These are phyloP conservation scores for Teunomyces stri DNA, from an alignment of 805 yeast species.

Conservation along the genomic window DNA sequence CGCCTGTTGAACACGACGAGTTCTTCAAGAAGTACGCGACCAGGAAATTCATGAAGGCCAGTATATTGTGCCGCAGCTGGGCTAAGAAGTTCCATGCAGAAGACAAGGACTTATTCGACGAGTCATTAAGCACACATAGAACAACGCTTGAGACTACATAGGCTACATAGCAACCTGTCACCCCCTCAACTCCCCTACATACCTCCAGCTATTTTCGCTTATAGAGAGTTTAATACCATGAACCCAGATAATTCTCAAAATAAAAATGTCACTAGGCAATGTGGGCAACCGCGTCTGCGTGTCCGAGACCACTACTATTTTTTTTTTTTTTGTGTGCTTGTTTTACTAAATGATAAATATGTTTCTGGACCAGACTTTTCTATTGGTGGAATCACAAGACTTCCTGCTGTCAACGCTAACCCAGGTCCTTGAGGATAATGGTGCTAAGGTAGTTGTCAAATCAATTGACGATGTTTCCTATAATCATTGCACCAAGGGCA, in stretches of 20 bases:
- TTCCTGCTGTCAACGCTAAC: conserved; percentile 12
- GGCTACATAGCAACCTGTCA: not conserved
- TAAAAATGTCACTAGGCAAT: not conserved
- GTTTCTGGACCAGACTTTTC: conserved; percentile 20
- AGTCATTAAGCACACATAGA: conserved; percentile 18
- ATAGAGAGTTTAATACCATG: conserved; percentile 2
- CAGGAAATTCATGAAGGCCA: conserved; percentile 82
- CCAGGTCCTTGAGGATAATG: conserved; percentile 16
- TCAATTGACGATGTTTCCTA: conserved; percentile 16
- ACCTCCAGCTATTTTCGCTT: not conserved
- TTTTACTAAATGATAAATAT: conserved; percentile 6
- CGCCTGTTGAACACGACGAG: conserved; percentile 87
- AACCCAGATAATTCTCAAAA: not conserved
- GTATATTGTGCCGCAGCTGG: conserved; percentile 79
- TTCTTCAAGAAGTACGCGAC: conserved; percentile 92
- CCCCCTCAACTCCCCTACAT: not conserved
- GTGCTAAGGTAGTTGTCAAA: conserved; percentile 21
- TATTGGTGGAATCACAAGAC: conserved; percentile 18
- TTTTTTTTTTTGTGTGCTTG: not conserved
- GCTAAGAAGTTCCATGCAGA: conserved; percentile 59
- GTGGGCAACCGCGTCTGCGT: not conserved
- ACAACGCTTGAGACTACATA: conserved; percentile 12
- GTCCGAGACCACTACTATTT: not conserved
- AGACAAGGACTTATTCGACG: conserved; percentile 40
- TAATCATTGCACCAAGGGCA: conserved; percentile 12